Base-by-base conservation (phyloP, 2,329 filamentous ascomycete genomes). In the Ustilaginoidea virens region DNA sequence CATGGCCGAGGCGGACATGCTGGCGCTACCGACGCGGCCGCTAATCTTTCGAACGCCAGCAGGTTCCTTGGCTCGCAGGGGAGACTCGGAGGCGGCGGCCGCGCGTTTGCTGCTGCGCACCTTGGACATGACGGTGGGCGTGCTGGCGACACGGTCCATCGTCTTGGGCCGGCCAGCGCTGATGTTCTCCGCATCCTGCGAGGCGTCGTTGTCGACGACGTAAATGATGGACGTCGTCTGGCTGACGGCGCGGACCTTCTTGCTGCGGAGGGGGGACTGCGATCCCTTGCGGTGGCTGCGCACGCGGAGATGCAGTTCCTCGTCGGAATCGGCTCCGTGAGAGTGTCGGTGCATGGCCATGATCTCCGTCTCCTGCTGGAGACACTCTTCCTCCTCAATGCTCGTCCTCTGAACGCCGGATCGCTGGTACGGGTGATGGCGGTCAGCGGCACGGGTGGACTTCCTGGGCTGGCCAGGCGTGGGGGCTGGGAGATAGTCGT, bases 401-500 rank as follows among this genome's bases (percentile, higher is more conserved):
- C 33, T 28, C n/a, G 51, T 49, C 6, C 53, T 51, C 15, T 56
- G 54, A 28, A 56, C 49, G 39, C 62, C 52, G 15, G 64, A 66
- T 32, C 75, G 66, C 29, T 72, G 57, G 52, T 86, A 80, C 8
- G 78, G 73, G 49, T 86, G 71, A 41, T 82, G 78, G 16, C 78
- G 72, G 43, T 86, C 82, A 34, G 74, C 68, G 34, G 74, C 68
- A 32, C 82, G 74, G 39, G 75, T 77, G 11, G 79, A 80, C 63
- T 98, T 96, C 36, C 90, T 74, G 17, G 90, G 90, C 51, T 98
- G 90, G 3, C 90, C 90, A 1, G 90, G 90, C 4, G 90, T 98
- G 3, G 90, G 90, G 1, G 86, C 87, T 3, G 90, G 90, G 5
- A 98, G 69, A 43, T 92, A 92, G 48, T 94, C 86, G 39, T 94